Conservation (phyloP, 2,329 filamentous ascomycete genomes). For the Fusarium vanettenii region DNA sequence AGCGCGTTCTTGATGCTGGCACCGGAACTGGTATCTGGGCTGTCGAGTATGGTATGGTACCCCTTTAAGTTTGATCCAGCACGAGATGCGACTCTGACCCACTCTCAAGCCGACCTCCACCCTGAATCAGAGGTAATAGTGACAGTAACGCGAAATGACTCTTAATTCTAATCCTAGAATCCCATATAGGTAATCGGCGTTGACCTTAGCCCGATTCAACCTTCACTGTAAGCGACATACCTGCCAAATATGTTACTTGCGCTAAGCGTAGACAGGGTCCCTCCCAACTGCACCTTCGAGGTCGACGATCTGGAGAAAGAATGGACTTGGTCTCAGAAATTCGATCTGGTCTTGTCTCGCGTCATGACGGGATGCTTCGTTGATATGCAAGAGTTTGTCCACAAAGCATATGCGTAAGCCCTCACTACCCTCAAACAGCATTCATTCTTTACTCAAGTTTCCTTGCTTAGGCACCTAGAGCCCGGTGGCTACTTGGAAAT, state of each 20-base stretch:
- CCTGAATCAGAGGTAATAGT: background rate
- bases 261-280: background rate
- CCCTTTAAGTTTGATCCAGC: background rate
- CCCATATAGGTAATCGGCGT: background rate
- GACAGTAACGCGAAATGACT: background rate
- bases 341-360: background rate
- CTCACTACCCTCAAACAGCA: accelerated
- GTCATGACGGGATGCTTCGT: background rate
- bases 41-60: background rate
- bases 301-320: background rate
- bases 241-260: background rate
- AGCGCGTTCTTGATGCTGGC: background rate
- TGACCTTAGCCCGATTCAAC: background rate
- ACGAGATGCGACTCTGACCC: background rate
- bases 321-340: background rate
- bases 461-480: conserved; percentile 4
- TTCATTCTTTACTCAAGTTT: accelerated
- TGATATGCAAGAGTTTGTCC: background rate
- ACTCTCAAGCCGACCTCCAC: background rate
- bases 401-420: background rate
- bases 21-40: background rate
- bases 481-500: conserved; percentile 16
- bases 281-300: background rate
- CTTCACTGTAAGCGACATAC: background rate
- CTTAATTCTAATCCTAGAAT: background rate